These are phyloP conservation scores for Colletotrichum sp. DNA, from an alignment of 2,329 filamentous ascomycete species.

Conservation along the genomic window DNA sequence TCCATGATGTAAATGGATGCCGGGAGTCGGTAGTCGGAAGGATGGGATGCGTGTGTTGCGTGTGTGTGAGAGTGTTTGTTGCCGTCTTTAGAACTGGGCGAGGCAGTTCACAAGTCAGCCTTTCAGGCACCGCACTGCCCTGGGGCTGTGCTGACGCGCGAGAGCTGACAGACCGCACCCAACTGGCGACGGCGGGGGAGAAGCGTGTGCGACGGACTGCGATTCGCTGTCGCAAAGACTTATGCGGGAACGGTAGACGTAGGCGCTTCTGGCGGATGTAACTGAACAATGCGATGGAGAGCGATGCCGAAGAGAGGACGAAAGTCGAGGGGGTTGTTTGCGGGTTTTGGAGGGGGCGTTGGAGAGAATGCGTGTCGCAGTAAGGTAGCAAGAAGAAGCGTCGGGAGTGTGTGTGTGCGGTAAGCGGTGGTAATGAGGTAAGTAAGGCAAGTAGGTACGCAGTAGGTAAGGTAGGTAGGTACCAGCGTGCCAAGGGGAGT, in stretches of 20 bases:
- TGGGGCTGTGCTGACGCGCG: constrained; percentile 46
- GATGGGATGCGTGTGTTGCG: constrained; percentile 2
- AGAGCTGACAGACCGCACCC: constrained; percentile 30
- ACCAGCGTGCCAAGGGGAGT: constrained; percentile 1
- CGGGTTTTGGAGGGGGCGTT: constrained; percentile 9
- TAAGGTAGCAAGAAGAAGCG: not conserved
- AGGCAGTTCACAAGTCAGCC: constrained; percentile 54
- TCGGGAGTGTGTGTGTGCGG: not conserved
- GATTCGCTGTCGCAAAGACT: constrained; percentile 15
- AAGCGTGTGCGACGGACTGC: constrained; percentile 5
- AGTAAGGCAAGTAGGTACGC: not conserved
- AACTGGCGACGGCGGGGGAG: constrained; percentile 17
- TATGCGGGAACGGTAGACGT: not conserved
- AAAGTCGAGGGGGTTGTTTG: not conserved
- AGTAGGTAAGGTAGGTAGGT: not conserved
- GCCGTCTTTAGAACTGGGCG: constrained; percentile 39
- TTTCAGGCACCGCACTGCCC: constrained; percentile 43
- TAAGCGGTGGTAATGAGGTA: not conserved
- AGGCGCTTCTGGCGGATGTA: not conserved
- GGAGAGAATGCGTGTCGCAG: not conserved
- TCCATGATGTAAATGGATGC: constrained; percentile 37
- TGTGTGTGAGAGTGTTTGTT: constrained; percentile 24
- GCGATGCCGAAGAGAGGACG: not conserved
- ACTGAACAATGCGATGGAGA: not conserved
- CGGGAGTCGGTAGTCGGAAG: constrained; percentile 21